Conservation (phyloP, 805 yeast species). For the Wickerhamiella occidentalis region DNA sequence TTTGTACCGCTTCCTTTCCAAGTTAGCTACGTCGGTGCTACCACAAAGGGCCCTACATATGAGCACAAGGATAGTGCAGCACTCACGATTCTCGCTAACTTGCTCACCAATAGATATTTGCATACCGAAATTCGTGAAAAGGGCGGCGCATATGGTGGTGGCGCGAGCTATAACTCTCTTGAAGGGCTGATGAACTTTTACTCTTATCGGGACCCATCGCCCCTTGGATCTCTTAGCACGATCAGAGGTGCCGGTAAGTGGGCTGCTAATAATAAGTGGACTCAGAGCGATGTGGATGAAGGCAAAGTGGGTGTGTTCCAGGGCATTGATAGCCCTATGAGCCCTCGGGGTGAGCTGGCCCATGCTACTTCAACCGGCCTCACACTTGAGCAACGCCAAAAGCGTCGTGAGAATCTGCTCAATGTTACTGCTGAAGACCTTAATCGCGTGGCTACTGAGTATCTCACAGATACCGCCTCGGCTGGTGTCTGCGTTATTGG, state of each 20-base stretch:
- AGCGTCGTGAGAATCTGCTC: conserved; percentile 61
- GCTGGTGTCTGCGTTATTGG: conserved; percentile 20
- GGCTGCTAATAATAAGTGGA: conserved; percentile 42
- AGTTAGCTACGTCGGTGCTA: conserved; percentile 68
- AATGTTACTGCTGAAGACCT: conserved; percentile 55
- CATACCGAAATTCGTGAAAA: conserved; percentile 88
- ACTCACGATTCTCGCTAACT: conserved; percentile 66
- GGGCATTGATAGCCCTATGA: conserved; percentile 77
- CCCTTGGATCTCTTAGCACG: conserved; percentile 51
- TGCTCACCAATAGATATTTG: conserved; percentile 68
- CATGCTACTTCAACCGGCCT: conserved; percentile 54
- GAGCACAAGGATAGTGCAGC: conserved; percentile 67
- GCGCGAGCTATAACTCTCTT: conserved; percentile 68
- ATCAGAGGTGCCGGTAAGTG: conserved; percentile 43
- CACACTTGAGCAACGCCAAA: conserved; percentile 67
- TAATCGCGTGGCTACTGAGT: conserved; percentile 52
- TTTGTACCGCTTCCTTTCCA: conserved; percentile 72
- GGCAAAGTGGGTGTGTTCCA: conserved; percentile 90
- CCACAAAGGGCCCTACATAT: conserved; percentile 55
- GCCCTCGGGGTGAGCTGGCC: conserved; percentile 68
- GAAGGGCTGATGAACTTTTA: conserved; percentile 72
- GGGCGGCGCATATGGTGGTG: conserved; percentile 98
- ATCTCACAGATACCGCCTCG: conserved; percentile 23
- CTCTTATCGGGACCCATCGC: conserved; percentile 91
- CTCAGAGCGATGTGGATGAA: conserved; percentile 59